These are phyloP conservation scores for Starmerella lactis-condensi DNA, from an alignment of 805 yeast genomes.

Conservation along the genomic window DNA sequence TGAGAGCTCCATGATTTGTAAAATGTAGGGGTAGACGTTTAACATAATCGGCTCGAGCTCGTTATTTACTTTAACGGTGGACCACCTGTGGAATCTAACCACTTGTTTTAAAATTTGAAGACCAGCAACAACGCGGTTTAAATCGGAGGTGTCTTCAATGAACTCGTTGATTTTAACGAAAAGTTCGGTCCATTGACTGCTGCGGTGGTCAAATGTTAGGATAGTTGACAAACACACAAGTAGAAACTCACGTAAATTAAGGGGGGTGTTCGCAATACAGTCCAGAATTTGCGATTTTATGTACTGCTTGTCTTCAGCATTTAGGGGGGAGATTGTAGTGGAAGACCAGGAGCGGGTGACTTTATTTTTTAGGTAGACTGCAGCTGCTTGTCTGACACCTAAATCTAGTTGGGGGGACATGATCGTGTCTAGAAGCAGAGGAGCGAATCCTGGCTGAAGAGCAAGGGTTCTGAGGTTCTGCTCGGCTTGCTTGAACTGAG, in stretches of 20 bases:
- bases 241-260: conserved; percentile 27
- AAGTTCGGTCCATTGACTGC: conserved; percentile 35
- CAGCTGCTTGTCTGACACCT: conserved; percentile 49
- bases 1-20: conserved; percentile 44
- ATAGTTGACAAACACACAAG: conserved; percentile 26
- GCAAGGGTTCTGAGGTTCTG: conserved; percentile 38
- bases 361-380: conserved; percentile 66
- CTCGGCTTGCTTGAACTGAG: conserved; percentile 56
- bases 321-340: conserved; percentile 6
- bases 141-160: conserved; percentile 27
- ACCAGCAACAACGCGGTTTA: conserved; percentile 42
- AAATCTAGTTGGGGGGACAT: conserved; percentile 32
- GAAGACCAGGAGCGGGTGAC: conserved; percentile 44
- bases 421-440: conserved; percentile 65
- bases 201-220: conserved; percentile 31
- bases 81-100: conserved; percentile 54
- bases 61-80: conserved; percentile 35
- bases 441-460: conserved; percentile 49
- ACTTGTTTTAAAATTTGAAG: conserved; percentile 53
- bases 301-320: conserved; percentile 47
- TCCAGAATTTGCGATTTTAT: conserved; percentile 52
- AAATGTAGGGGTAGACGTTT: conserved; percentile 41
- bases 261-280: conserved; percentile 35
- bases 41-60: conserved; percentile 35
- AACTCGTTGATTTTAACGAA: conserved; percentile 30